Evolutionary conservation across 1,284 basidiomycete species (phyloP), one percentile per base, ranked within the genome.

Genomic region (Mycena sp.): DNA sequence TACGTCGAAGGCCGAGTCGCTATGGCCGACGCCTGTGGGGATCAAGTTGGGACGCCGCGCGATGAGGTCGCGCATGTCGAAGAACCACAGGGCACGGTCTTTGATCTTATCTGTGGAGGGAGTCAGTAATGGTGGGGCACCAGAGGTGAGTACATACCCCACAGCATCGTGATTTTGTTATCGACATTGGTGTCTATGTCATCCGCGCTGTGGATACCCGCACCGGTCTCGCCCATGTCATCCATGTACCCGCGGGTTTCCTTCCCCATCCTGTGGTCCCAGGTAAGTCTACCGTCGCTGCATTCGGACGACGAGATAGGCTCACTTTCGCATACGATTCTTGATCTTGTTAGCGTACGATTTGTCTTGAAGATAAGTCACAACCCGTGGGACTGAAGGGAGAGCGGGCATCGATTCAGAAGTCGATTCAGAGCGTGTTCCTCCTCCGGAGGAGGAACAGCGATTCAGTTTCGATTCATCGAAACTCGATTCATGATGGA

Each of bases 181-280:
- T n/a, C 38, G 25, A 43, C n/a, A 21, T 12, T 43, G n/a, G 40
- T 43, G 40, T 43, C 40, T 10, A 43, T 43, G 5, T 43, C 40
- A 21, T 43, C 40, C 19, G 40, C 40, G 14, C 19, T 43, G 40
- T 21, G 40, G 40, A 43, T 43, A 9, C 40, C 40, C 5, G 40
- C 40, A 9, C 40, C 40, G 40, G 40, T 43, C 40, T 43, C 11
- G 43, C 43, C 43, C 43, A 68, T 68, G n/a, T 44, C 23, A 12
- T 6, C n/a, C 21, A 44, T 44, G 43, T 44, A 44, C 23, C 19
- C 19, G 9, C 43, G 43, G 21, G 43, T 44, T 16, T 23, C 19
- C 43, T 44, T 44, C n/a, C 23, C 43, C 43, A 44, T 44, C 23
- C 43, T 44, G 43, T 25, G 19, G 43, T 21, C 6, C n/a, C 23